Evolutionary conservation across 164 flowering plant genomes (phyloP).

Genomic region (Macadamia integrifolia): DNA sequence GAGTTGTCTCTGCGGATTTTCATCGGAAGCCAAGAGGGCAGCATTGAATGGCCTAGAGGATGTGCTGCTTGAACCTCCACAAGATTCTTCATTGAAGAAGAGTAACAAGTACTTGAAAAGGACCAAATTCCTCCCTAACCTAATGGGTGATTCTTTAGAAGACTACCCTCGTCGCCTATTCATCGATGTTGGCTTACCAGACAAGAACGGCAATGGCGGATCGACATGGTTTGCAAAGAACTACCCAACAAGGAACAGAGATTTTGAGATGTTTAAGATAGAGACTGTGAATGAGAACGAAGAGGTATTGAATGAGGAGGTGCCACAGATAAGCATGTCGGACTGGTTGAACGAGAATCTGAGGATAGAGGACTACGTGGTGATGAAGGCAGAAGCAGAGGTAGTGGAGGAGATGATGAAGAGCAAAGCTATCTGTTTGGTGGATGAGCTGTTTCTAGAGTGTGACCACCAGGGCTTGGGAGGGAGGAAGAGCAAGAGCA

Average conservation of each 20-base stretch:
- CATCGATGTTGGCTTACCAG: conserved; percentile 44
- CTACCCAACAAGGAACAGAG: conserved; percentile 56
- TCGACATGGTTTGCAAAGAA: conserved; percentile 49
- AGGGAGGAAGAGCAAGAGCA: conserved; percentile 26
- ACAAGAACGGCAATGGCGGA: conserved; percentile 16
- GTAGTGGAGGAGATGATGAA: conserved; percentile 70
- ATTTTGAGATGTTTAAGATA: conserved; percentile 51
- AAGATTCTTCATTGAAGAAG: conserved; percentile 32
- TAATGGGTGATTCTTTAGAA: conserved; percentile 54
- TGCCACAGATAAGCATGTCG: conserved; percentile 33
- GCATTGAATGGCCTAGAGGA: conserved; percentile 64
- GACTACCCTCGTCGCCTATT: conserved; percentile 61
- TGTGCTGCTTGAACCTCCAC: conserved; percentile 74
- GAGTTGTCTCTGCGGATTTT: conserved; percentile 23
- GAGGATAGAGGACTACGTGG: conserved; percentile 64
- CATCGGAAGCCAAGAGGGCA: conserved; percentile 40
- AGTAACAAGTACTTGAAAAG: conserved; percentile 26
- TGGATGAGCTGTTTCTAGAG: conserved; percentile 74
- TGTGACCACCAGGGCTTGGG: conserved; percentile 42
- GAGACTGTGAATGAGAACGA: conserved; percentile 35
- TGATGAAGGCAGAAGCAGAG: conserved; percentile 76
- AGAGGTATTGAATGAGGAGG: conserved; percentile 17
- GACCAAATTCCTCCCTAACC: conserved; percentile 60
- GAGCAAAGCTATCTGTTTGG: conserved; percentile 44
- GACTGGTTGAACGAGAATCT: conserved; percentile 62